Evolutionary conservation across 2,329 filamentous ascomycete genomes (phyloP).

Genomic region (Microdochium bolleyi): DNA sequence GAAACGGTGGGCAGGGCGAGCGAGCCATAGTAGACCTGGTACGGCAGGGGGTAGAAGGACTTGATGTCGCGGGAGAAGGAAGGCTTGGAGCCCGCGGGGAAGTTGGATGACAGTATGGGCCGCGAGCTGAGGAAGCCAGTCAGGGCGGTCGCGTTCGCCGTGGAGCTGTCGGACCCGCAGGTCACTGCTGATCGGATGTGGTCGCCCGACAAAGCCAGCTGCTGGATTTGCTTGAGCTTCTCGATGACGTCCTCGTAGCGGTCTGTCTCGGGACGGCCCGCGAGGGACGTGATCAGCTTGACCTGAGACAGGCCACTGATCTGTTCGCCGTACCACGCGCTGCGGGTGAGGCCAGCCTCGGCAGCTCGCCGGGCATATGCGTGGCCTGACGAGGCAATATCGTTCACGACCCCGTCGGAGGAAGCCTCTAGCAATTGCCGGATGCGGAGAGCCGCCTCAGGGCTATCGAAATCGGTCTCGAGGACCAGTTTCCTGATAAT

Average conservation of each 20-base stretch:
- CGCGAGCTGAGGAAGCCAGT: conserved; percentile 59
- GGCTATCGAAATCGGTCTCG: conserved; percentile 84
- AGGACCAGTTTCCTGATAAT: conserved; percentile 71
- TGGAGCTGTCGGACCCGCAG: conserved; percentile 68
- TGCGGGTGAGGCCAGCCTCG: conserved; percentile 67
- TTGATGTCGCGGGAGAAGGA: conserved; percentile 47
- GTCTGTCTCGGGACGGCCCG: conserved; percentile 61
- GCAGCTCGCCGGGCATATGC: conserved; percentile 78
- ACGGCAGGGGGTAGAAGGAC: conserved; percentile 88
- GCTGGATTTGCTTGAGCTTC: conserved; percentile 81
- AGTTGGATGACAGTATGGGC: conserved; percentile 33
- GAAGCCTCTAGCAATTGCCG: conserved; percentile 79
- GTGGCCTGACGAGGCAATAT: conserved; percentile 86
- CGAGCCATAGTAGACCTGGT: conserved; percentile 93
- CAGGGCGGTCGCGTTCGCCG: conserved; percentile 63
- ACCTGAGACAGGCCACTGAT: conserved; percentile 88
- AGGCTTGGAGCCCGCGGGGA: conserved; percentile 23
- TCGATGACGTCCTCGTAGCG: conserved; percentile 66
- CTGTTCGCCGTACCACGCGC: conserved; percentile 70
- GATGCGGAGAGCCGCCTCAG: conserved; percentile 74
- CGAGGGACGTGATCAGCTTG: conserved; percentile 72
- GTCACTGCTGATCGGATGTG: conserved; percentile 76
- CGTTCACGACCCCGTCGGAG: conserved; percentile 83
- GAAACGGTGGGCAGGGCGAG: conserved; percentile 76
- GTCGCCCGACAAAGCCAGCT: conserved; percentile 61